Base-by-base conservation (phyloP, 768 basidiomycete genomes). In the Leccinum obscurum region DNA sequence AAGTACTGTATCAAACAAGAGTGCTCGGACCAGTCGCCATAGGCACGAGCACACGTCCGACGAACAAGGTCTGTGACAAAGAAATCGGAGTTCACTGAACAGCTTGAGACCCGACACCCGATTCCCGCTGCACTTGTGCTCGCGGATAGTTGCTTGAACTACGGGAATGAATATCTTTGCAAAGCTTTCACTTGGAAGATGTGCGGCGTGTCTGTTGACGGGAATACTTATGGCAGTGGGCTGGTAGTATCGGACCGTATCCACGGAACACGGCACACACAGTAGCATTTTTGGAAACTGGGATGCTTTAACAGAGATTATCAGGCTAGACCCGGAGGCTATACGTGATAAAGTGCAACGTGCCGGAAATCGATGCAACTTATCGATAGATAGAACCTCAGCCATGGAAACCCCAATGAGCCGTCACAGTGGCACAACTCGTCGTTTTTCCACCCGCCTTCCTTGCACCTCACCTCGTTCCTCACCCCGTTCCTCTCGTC, bases 371-470 rank as follows among this genome's bases (percentile, higher is more conserved):
- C 50, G 52, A 32, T n/a, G 41, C 13, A 4, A 9, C 48, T 14
- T 37, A 41, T 59, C 41, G 61, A 32, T 32, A 11, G 32, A 57
- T 55, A 14, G 9, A 30, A 35, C 37, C 26, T 48, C 13, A 17
- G 1, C n/a, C 32, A 35, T 34, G 52, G 26, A 35, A 15, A n/a
- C 1, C 24, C 11, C 34, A 17, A 22, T 54, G 52, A 32, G 5
- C 32, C 11, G 5, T 1, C 32, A 34, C 32, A 11, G 32, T 34
- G 32, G 55, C n/a, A 49, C 60, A 11, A 44, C 17, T 49, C 30
- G 6, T 22, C 44, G 32, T 61, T n/a, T 34, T 62, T 58, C 56
- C 61, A 61, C 17, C 60, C 44, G 3, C 46, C 48, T 48, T 55
- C 37, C 14, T 39, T 39, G 11, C 62, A 48, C 49, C 52, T 49